Evolutionary conservation across 371 early-diverging fungal genomes (phyloP), one percentile per base, ranked within the genome.

Genomic region (Dichotomocladium elegans): DNA sequence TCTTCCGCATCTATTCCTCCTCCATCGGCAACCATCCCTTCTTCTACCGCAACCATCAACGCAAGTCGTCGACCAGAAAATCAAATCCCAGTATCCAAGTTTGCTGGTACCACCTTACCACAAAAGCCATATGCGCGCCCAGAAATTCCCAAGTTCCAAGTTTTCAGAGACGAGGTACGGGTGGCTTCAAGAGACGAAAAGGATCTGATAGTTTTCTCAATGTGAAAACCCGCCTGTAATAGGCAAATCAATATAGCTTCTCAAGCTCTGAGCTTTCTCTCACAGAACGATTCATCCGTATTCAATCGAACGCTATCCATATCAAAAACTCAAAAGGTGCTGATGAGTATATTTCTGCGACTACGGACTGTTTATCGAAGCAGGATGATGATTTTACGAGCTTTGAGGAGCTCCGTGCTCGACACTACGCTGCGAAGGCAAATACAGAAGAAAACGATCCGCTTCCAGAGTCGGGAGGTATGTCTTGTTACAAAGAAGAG

Each of bases 71-170:
- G 69, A 19, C 68, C 75, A 43, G 86, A 88, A 63, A 86, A 86
- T 33, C 47, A 62, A 2, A 42, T 49, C 2, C 61, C 75, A 11
- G 57, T 75, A 1, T 70, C 70, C 7, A 44, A 60, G 6, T 86
- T 83, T 79, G 63, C 65, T 24, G 85, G 80, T 2, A 59, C 72
- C 0, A 81, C 61, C 0, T 42, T 85, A 19, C 72, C 78, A 19
- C 80, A 73, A 57, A 51, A 57, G 53, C 53, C 21, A 2, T 50
- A 41, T 22, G 21, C 61, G 4, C 52, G 56, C 19, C 64, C 54
- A 14, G 28, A 52, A 9, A 40, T 40, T 5, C 58, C 60, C 11
- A 64, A 54, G 48, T 64, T 80, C 9, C 53, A 68, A 47, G 79
- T 83, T 5, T 81, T 59, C 37, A 27, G 52, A 11, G 52, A 51